These are phyloP conservation scores for Pseudonectria foliicola DNA, from an alignment of 2,329 filamentous ascomycete genomes.

Conservation along the genomic window DNA sequence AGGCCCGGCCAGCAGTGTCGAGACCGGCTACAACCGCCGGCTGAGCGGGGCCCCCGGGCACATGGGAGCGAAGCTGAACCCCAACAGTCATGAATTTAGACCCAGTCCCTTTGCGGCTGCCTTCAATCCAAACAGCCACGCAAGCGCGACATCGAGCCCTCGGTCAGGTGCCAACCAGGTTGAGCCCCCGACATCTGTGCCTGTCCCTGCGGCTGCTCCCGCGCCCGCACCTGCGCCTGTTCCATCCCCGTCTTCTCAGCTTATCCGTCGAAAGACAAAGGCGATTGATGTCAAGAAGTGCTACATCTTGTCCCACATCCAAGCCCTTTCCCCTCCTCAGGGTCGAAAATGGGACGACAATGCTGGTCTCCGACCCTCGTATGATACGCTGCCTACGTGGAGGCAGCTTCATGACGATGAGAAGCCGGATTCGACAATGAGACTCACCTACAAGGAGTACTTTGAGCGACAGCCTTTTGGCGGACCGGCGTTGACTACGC, in stretches of 20 bases:
- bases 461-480: slow-evolving; percentile 63
- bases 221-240: too few species aligned
- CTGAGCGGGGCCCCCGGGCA: slow-evolving; percentile 44
- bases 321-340: slow-evolving; percentile 44
- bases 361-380: slow-evolving; percentile 76
- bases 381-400: slow-evolving; percentile 82
- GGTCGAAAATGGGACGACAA: slow-evolving; percentile 64
- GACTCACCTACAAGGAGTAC: slow-evolving; percentile 64
- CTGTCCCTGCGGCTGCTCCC: slow-evolving; percentile 17
- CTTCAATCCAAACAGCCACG: slow-evolving; percentile 66
- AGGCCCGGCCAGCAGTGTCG: slow-evolving; percentile 56
- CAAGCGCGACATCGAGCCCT: slow-evolving; percentile 68
- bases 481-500: slow-evolving; percentile 55
- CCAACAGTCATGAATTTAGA: slow-evolving; percentile 70
- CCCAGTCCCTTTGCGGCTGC: slow-evolving; percentile 73
- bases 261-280: slow-evolving; percentile 65
- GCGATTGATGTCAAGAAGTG: slow-evolving; percentile 66
- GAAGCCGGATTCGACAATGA: slow-evolving; percentile 57
- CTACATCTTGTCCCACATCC: slow-evolving; percentile 45
- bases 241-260: slow-evolving; percentile 20
- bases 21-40: slow-evolving; percentile 47
- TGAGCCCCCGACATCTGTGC: slow-evolving; percentile 21
- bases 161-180: slow-evolving; percentile 51
- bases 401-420: slow-evolving; percentile 65
- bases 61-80: slow-evolving; percentile 52